Evolutionary conservation across 257 asterid species (phyloP), one percentile per base, ranked within the genome.

Genomic region (Thymus quinquecostatus): DNA sequence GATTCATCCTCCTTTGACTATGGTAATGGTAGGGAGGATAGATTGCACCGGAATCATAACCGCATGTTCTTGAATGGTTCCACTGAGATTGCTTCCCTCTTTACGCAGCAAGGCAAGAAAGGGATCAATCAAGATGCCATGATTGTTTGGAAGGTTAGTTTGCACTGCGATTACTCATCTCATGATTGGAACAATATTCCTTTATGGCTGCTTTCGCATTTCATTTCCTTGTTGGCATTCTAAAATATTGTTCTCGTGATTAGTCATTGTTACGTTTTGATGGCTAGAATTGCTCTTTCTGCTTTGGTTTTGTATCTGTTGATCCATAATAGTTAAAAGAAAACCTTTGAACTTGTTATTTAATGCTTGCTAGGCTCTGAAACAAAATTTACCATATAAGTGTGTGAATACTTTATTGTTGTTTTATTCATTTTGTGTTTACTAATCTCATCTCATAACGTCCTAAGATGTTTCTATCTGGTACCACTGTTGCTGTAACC

Each of bases 91-190:
- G 97, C 96, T 36, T 82, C 96, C 6, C 90, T 92, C 33, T 90
- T 80, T 64, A 82, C 89, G 8, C 93, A 87, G 77, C 89, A 90
- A 67, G 96, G 97, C 71, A 90, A 74, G 93, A 92, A 92, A 80
- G 96, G 97, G 65, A 71, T 84, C 82, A 92, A 90, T 82, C 97
- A 92, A 79, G 98, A 92, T 77, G 97, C 98, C 61, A 87, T 92
- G 97, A 78, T 88, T 76, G 96, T 92, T 80, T 92, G 97, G 98
- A 96, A 90, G 98, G 97, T 92, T 70, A 71, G 78, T 87, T 70
- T 66, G 76, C 53, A 21, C 21, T 21, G 21, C 21, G 21, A 21
- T 21, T 21, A 70, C 60, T 66, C 78, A 47, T 69, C 45, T 64
- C 78, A n/a, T 60, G 8, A 6, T n/a, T 21, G 21, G 21, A 21